Base-by-base conservation (phyloP, 176 grass and related monocot species). In the Bolboschoenus planiculmis region DNA sequence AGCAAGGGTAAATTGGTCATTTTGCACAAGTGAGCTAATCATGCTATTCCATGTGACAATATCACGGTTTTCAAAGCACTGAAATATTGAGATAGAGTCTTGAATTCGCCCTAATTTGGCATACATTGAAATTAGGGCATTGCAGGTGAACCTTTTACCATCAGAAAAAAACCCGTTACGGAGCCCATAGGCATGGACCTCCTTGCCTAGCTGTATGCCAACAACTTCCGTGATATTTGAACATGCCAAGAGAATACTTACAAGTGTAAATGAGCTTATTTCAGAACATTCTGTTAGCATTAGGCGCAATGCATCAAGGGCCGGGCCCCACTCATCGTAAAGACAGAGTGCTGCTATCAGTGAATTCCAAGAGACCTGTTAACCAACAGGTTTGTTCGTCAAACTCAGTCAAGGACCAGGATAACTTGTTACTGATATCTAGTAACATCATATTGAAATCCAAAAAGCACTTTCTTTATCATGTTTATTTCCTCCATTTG, bases 71-170 rank as follows among this genome's bases (percentile, higher is more conserved):
- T 51, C 35, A 18, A 61, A 81, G 10, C 8, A 68, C 24, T 54
- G 78, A 80, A 97, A 97, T 62, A 97, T 80, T 10, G 20, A 14
- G 81, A 79, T 84, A 30, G 95, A 85, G 63, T 97, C 82, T 82
- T 61, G 56, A 57, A 94, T 84, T 11, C 81, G 86, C 48, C 95
- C 87, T 50, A 97, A 86, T 83, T 93, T 93, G 26, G 95, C 88
- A 78, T 97, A 97, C 95, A 93, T 97, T 73, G 92, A 89, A 24
- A 97, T 86, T 18, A 97, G 70, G 31, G 92, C 88, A 85, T 97
- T 97, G 75, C 85, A 90, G 26, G 87, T 81, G 83, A 94, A 94
- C 2, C 87, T 81, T 54, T 93, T 88, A 26, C 78, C 78, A 8
- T 54, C 74, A 33, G 59, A 29, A 15, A 91, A 87, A 55, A 94